These are phyloP conservation scores for Mortierella alpina DNA, from an alignment of 192 early-diverging fungal genomes.

Conservation along the genomic window DNA sequence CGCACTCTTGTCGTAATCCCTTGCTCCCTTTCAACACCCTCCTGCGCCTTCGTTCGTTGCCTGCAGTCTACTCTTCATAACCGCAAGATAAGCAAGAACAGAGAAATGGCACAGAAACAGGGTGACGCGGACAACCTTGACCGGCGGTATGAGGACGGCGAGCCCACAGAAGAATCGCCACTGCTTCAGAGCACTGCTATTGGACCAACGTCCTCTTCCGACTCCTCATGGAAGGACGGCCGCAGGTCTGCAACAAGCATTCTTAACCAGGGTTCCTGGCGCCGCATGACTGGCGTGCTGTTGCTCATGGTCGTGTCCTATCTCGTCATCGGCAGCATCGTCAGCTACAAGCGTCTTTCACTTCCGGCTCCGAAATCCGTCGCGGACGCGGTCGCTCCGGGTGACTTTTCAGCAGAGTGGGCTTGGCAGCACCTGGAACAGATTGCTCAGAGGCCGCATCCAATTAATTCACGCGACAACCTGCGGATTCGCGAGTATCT, in stretches of 20 bases:
- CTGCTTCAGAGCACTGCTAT: conserved; percentile 3
- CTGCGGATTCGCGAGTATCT: conserved; percentile 37
- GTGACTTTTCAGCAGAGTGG: conserved; percentile 42
- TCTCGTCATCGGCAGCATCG: conserved; percentile 40
- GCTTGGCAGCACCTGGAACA: conserved; percentile 51
- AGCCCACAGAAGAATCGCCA: conserved; percentile 23
- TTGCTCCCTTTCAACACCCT: not conserved
- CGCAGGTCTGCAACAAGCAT: conserved; percentile 7
- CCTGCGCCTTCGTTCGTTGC: not conserved
- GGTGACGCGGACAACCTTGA: not conserved
- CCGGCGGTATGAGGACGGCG: conserved; percentile 1
- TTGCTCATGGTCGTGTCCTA: conserved; percentile 46
- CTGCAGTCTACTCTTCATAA: conserved; percentile 29
- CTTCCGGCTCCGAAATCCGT: conserved; percentile 35
- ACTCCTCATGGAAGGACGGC: not conserved
- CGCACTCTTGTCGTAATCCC: not conserved
- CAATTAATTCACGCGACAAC: conserved; percentile 49
- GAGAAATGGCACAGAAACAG: conserved; percentile 20
- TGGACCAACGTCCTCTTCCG: not conserved
- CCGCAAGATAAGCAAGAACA: conserved; percentile 23
- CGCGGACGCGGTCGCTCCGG: conserved; percentile 20
- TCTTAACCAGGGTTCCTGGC: conserved; percentile 48
- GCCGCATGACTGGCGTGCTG: conserved; percentile 47
- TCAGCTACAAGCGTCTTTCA: conserved; percentile 41
- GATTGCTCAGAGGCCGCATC: conserved; percentile 42